Evolutionary conservation across 768 basidiomycete species (phyloP), one percentile per base, ranked within the genome.

Genomic region (Xerocomellus dryophilus): DNA sequence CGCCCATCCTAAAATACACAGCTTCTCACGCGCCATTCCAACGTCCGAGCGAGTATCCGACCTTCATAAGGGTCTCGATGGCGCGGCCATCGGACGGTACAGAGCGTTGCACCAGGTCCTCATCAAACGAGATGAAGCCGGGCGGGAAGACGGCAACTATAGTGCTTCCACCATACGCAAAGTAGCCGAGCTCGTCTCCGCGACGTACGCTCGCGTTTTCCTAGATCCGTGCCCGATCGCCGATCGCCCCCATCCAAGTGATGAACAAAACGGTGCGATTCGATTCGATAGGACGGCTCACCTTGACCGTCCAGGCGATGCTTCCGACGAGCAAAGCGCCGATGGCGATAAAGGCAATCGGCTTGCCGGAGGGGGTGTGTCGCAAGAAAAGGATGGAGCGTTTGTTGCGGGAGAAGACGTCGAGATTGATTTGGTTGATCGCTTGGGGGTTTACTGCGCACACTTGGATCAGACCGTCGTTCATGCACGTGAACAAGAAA

Each of bases 251-350:
- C 18, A 47, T 17, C 29, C 53, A 14, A 8, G 9, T 14, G 21
- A 43, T 60, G 25, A 59, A 31, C 2, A 31, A n/a, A 47, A n/a
- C 27, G n/a, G n/a, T 15, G 1, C 10, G 10, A 46, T 32, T 12
- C 46, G 25, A 47, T 12, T 31, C 5, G 11, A 45, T 11, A 17
- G 14, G 32, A 18, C 7, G 2, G 15, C 69, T 44, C 47, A 67
- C 68, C 48, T 47, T 41, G 17, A 64, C 73, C 0, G 87, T 88
- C 84, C 85, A 89, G 2, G 50, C 72, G 62, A 93, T 86, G 47
- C 81, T 82, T 1, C 88, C 90, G 1, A 92, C 90, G 34, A 93
- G 81, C 72, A 93, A 78, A 8, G 90, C 90, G 3, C 90, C 91
- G 53, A 93, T 77, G 9, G 89, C 86, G 10, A 90, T 82, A 58